Base-by-base conservation (phyloP, 768 basidiomycete species). In the Sistotremastrum suecicum region DNA sequence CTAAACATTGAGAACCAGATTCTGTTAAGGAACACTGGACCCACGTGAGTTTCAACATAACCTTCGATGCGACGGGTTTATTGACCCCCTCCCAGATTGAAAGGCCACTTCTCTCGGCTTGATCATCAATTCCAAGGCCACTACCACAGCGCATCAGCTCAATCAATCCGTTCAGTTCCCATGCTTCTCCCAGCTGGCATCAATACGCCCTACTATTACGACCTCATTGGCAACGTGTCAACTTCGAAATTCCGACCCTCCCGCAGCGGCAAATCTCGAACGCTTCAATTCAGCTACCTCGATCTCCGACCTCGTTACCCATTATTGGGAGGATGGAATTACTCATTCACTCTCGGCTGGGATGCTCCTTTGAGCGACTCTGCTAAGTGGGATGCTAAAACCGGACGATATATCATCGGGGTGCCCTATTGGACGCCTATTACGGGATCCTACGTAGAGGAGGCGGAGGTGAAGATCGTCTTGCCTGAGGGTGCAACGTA, bases 271-370 rank as follows among this genome's bases (percentile, higher is more conserved):
- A 70, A 69, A n/a, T 63, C 63, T 48, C 69, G 68, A 47, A 63
- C 65, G 9, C 69, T 66, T 46, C 69, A 74, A 39, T 69, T 70
- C 55, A 85, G 85, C 44, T 51, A 82, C 28, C 69, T 99, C 29
- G 91, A 97, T 55, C 60, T 98, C 42, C 72, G 71, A 37, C 94
- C 95, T 0, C 75, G 95, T 39, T 99, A 91, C 62, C 95, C 95
- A 33, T 56, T 99, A 39, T 61, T 98, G 54, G 95, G 95, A 32
- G 90, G 94, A 38, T 99, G 95, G 95, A 98, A 95, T 58, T 98
- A 94, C 62, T 79, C 70, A 38, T 98, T 92, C 66, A 90, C 88
- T 4, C 69, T 97, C 3, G 95, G 95, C 2, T 99, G 85, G 74
- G 91, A 97, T 54, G 72, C 85, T n/a, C 83, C 82, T 31, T 71